Base-by-base conservation (phyloP, 192 early-diverging fungal genomes). In the Coemansia pectinata region DNA sequence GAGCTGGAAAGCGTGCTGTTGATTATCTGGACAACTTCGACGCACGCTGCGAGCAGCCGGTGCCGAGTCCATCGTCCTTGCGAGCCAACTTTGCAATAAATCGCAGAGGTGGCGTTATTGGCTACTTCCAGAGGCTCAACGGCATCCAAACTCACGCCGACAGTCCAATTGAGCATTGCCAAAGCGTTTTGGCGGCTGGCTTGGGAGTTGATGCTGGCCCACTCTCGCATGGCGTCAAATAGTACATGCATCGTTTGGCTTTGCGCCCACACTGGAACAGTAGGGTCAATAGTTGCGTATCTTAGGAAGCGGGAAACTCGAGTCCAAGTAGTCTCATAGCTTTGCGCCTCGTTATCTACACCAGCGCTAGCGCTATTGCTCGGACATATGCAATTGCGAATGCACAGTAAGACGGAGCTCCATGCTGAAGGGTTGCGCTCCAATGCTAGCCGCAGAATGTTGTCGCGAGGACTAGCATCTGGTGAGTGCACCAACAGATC, bases 251-350 rank as follows among this genome's bases (percentile, higher is more conserved):
- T 44, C 9, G 65, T 47, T 33, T 41, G 52, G 44, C 53, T 47
- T 44, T 77, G 76, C 12, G 70, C 76, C 76, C 76, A 77, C 11
- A 57, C 60, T 14, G 76, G 70, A 14, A 77, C 76, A 2, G 76
- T 69, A 0, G 70, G 70, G 47, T 77, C 76, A 41, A 69, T 21
- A 4, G 69, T 29, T 0, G 55, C 70, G n/a, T 62, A 69, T 45
- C 52, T 63, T 4, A 72, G 41, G 36, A 77, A 50, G 10, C 44
- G 63, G 14, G 41, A 47, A 5, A 63, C 23, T 23, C 53, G 64
- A 2, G 0, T 31, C 76, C 76, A 77, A 14, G 19, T 45, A 14
- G 42, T 47, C 29, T 36, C 53, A 52, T 29, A 58, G 14, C 34
- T 42, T 4, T 29, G 52, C 11, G 52, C 27, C 5, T 68, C 66